These are phyloP conservation scores for Zopfochytrium polystomum DNA, from an alignment of 371 early-diverging fungal species.

Conservation along the genomic window DNA sequence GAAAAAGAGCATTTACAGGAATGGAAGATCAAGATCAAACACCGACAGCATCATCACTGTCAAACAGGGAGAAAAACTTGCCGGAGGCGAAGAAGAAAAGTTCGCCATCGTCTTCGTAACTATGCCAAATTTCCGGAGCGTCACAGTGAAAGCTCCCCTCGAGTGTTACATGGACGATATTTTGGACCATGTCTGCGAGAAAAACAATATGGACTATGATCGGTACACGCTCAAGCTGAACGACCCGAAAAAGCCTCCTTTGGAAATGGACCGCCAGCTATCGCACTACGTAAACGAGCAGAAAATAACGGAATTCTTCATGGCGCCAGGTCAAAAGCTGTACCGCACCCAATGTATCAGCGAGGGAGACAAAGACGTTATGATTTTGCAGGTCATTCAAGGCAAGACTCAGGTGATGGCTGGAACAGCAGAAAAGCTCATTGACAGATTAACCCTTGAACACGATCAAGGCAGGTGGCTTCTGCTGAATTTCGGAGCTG, in stretches of 20 bases:
- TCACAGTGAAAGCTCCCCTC: constrained; percentile 32
- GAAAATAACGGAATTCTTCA: constrained; percentile 29
- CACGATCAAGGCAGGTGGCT: constrained; percentile 30
- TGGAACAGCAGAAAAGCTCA: constrained; percentile 45
- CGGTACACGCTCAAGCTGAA: constrained; percentile 36
- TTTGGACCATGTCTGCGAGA: constrained; percentile 39
- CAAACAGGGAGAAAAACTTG: constrained; percentile 3
- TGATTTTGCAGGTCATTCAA: constrained; percentile 39
- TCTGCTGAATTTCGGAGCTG: constrained; percentile 29
- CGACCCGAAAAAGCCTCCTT: constrained; percentile 21
- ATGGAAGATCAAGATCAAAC: constrained; percentile 30
- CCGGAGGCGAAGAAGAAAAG: constrained; percentile 21
- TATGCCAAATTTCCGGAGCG: constrained; percentile 33
- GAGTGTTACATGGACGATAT: constrained; percentile 41
- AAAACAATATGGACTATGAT: constrained; percentile 37
- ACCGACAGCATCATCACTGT: constrained; percentile 26
- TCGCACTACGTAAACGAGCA: constrained; percentile 27
- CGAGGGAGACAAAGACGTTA: constrained; percentile 47
- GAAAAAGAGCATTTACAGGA: constrained; percentile 4
- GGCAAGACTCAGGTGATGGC: constrained; percentile 50
- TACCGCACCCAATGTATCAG: constrained; percentile 45
- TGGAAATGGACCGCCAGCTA: constrained; percentile 45
- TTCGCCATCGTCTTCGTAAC: constrained; percentile 20
- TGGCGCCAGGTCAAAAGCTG: constrained; percentile 42
- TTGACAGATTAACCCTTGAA: constrained; percentile 42